phyloP scores from a whole-genome alignment of 805 yeast genomes.

The Diddensiella santjacobensis region DNA sequence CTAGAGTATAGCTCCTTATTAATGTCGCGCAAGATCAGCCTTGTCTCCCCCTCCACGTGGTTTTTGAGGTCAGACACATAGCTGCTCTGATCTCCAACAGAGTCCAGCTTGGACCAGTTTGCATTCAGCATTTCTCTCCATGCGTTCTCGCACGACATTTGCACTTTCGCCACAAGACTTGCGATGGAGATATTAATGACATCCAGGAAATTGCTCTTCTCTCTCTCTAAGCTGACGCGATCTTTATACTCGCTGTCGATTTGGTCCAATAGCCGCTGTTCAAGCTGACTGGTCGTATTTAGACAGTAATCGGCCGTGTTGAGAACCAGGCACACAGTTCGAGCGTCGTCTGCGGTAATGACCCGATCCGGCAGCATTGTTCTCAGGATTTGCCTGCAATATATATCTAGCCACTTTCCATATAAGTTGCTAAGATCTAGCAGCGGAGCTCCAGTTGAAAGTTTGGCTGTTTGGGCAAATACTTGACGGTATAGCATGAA shows the following conservation, averaged over 20 bases:
- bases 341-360: constrained; percentile 56
- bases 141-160: constrained; percentile 56
- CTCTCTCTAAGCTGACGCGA: constrained; percentile 48
- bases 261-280: constrained; percentile 50
- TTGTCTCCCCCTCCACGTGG: constrained; percentile 44
- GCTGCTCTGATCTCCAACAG: constrained; percentile 68
- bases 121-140: constrained; percentile 82
- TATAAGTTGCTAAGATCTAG: constrained; percentile 55
- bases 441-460: constrained; percentile 45
- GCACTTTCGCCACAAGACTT: constrained; percentile 53
- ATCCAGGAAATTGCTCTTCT: constrained; percentile 54
- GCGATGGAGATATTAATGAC: constrained; percentile 57
- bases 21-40: constrained; percentile 37
- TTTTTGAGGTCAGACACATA: constrained; percentile 59
- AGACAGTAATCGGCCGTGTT: constrained; percentile 90
- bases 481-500: constrained; percentile 73
- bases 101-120: constrained; percentile 64
- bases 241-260: constrained; percentile 42
- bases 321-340: constrained; percentile 64
- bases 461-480: constrained; percentile 62
- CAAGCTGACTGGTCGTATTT: constrained; percentile 71
- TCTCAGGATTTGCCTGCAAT: constrained; percentile 48
- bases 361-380: constrained; percentile 45
- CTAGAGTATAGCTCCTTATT: constrained; percentile 69
- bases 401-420: constrained; percentile 59